These are phyloP conservation scores for Ophiocordyceps sinensis DNA, from an alignment of 2,329 filamentous ascomycete species.

Conservation along the genomic window DNA sequence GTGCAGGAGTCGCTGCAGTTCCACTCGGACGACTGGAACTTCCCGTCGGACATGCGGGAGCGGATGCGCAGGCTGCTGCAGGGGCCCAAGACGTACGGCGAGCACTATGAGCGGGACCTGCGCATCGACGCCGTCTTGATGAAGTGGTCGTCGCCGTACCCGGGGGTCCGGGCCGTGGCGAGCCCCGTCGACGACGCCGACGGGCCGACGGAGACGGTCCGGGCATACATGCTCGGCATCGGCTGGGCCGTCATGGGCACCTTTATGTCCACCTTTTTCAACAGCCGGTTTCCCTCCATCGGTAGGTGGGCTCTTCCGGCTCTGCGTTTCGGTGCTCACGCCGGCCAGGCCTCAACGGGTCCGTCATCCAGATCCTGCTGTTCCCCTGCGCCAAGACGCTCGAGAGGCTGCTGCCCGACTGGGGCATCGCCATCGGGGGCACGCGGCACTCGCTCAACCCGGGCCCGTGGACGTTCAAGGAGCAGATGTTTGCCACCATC, in stretches of 20 bases:
- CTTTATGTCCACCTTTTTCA: constrained; percentile 26
- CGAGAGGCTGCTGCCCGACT: constrained; percentile 27
- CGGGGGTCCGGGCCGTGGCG: constrained; percentile 25
- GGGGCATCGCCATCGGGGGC: constrained; percentile 27
- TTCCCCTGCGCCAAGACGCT: constrained; percentile 30
- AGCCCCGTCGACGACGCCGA: constrained; percentile 19
- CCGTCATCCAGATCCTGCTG: constrained; percentile 29
- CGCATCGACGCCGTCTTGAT: constrained; percentile 24
- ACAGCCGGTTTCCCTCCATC: constrained; percentile 23
- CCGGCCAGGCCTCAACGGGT: constrained; percentile 14
- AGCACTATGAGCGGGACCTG: constrained; percentile 25
- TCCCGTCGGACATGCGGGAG: constrained; percentile 25
- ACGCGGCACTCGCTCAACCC: constrained; percentile 32
- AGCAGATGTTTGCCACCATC: constrained; percentile 45
- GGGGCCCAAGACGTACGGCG: constrained; percentile 24
- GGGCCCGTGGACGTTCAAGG: constrained; percentile 40
- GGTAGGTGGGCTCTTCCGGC: constrained; percentile 3
- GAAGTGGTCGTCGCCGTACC: constrained; percentile 26
- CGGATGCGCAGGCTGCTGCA: constrained; percentile 23
- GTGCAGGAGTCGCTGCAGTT: constrained; percentile 22
- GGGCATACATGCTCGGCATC: constrained; percentile 26
- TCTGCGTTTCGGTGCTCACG: neutral
- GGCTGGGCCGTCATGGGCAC: constrained; percentile 7
- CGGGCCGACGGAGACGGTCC: constrained; percentile 24
- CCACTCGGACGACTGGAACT: constrained; percentile 29